Base-by-base conservation (phyloP, 2,329 filamentous ascomycete genomes). In the Ceratocystis diversiconidia region DNA sequence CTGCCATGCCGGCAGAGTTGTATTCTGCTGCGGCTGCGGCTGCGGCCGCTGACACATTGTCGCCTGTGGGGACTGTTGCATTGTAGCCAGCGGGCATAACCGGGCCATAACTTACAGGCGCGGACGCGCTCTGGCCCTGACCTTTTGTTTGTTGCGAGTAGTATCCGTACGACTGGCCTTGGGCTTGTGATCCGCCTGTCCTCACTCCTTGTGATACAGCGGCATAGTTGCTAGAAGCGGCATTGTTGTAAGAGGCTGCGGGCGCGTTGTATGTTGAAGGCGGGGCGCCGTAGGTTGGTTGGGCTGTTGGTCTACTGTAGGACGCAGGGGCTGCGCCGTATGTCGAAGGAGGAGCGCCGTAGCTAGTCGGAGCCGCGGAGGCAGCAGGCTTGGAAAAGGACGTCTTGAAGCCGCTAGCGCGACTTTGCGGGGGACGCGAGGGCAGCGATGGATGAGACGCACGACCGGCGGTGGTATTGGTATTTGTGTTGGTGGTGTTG, bases 1-100 rank as follows among this genome's bases (percentile, higher is more conserved):
- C 90, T 66, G 94, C 90, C 78, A 90, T 87, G 70, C 96, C 90
- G 2, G 90, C 85, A 71, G 96, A 82, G 72, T 80, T 83, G 69
- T 80, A 79, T 69, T 73, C 76, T 67, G 70, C 70, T 70, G 71
- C 41, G 70, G 88, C 85, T 10, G 88, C 87, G 48, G 32, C 32
- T 15, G 59, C 30, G 30, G 43, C 57, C 61, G 61, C 17, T 8
- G 65, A 43, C 12, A 28, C 19, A 44, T 19, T 52, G 19, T 62
- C 43, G 7, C 62, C 67, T 22, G 55, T 57, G 36, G 36, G 41
- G 50, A 61, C 48, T 6, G 65, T 41, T 25, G 48, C 43, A 10
- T 30, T 59, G 15, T 61, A 41, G 25, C 46, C 50, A 50, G 55
- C 15, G 19, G 61, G 61, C 43, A 50, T 32, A 8, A 25, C n/a